These are phyloP conservation scores for Arabidopsis thaliana DNA, from an alignment of 345 rosid genomes.

Conservation along the genomic window TAIR10.1 NC_003074.8:5373501-5374000, in stretches of 20 bases:
- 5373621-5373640: constrained; percentile 15
- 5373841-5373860: too few relatives aligned
- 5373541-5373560: not conserved
- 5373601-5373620: not conserved
- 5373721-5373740: constrained; percentile 15
- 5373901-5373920: too few relatives aligned
- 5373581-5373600: constrained; percentile 3
- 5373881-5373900: too few relatives aligned
- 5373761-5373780: constrained; percentile 44
- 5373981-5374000: not conserved
- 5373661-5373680: not conserved
- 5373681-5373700: not conserved
- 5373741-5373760: constrained; percentile 26
- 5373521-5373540: constrained; percentile 28
- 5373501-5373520: constrained; percentile 31
- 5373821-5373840: constrained; percentile 2
- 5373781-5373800: constrained; percentile 38
- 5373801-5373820: constrained; percentile 11
- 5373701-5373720: constrained; percentile 6
- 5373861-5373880: too few relatives aligned
- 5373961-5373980: too few relatives aligned
- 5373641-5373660: not conserved
- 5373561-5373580: constrained; percentile 32
- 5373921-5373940: too few relatives aligned
- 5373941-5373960: too few relatives aligned